These are phyloP conservation scores for Neocucurbitaria cava DNA, from an alignment of 2,329 filamentous ascomycete species.

Conservation along the genomic window DNA sequence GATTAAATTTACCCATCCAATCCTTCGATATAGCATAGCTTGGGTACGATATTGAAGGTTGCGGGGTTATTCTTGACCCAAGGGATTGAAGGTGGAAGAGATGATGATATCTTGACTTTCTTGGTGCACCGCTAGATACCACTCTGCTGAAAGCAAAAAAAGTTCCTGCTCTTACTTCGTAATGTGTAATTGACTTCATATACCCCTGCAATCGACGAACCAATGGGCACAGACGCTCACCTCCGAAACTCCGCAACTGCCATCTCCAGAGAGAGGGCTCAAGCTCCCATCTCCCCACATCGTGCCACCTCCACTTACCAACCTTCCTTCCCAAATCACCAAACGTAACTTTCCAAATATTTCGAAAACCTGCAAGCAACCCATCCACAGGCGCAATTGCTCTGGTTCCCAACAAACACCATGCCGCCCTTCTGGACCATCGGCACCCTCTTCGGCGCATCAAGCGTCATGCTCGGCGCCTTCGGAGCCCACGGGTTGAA, in stretches of 20 bases:
- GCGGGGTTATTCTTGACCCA: background rate
- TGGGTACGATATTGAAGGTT: background rate
- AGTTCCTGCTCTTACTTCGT: background rate
- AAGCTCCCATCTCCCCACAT: background rate
- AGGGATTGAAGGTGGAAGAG: background rate
- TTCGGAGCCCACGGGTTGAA: constrained; percentile 74
- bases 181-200: too few relatives aligned
- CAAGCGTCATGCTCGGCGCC: constrained; percentile 67
- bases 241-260: background rate
- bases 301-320: background rate
- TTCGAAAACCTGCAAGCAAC: background rate
- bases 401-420: constrained; percentile 20
- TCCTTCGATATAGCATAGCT: background rate
- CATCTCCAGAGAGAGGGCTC: background rate
- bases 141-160: background rate
- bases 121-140: background rate
- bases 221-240: background rate
- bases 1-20: background rate
- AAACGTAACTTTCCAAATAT: background rate
- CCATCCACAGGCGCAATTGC: too few relatives aligned
- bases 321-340: background rate
- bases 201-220: background rate
- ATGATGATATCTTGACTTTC: background rate
- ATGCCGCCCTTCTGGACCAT: constrained; percentile 64
- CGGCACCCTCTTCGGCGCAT: constrained; percentile 68